A percentile compares a stretch with the other conserved stretches of the same genome.
Evolutionary conservation across 2,329 filamentous ascomycete species (phyloP).

Genomic region (Tothia fuscella): DNA sequence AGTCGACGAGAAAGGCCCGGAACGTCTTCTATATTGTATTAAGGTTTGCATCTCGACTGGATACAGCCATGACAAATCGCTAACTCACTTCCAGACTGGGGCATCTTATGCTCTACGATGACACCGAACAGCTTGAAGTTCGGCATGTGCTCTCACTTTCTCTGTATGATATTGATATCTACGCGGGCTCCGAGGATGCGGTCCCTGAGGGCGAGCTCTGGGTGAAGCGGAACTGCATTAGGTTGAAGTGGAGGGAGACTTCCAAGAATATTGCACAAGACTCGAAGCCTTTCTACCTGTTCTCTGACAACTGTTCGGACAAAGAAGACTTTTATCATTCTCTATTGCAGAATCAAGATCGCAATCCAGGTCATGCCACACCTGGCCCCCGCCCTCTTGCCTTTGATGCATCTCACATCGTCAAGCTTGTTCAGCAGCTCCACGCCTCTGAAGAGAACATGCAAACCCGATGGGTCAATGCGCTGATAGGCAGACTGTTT

Average conservation of each 20-base stretch:
- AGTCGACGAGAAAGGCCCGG: conserved; percentile 47
- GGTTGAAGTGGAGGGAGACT: conserved; percentile 55
- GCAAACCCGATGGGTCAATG: conserved; percentile 89
- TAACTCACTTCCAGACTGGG: conserved; percentile 52
- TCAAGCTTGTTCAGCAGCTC: conserved; percentile 76
- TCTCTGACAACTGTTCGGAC: conserved; percentile 87
- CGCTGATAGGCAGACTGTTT: conserved; percentile 77
- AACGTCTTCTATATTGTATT: conserved; percentile 92
- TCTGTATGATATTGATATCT: conserved; percentile 75
- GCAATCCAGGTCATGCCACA: conserved; percentile 18
- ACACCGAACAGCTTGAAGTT: conserved; percentile 88
- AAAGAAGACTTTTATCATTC: conserved; percentile 99
- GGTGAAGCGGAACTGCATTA: conserved; percentile 87
- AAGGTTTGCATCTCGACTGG: conserved; percentile 39
- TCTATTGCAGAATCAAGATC: conserved; percentile 51
- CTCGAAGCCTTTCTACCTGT: conserved; percentile 82
- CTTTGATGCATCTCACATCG: conserved; percentile 77
- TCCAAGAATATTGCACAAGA: conserved; percentile 45
- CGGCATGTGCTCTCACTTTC: conserved; percentile 89
- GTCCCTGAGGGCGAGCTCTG: conserved; percentile 89
- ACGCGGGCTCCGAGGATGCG: conserved; percentile 57
- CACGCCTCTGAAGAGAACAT: conserved; percentile 87
- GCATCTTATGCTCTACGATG: conserved; percentile 94
- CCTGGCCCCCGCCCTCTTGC: conserved; percentile 57
- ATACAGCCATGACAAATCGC: conserved; percentile 9